phyloP scores from a whole-genome alignment of 164 flowering plant genomes.

The Chimonanthus salicifolius region DNA sequence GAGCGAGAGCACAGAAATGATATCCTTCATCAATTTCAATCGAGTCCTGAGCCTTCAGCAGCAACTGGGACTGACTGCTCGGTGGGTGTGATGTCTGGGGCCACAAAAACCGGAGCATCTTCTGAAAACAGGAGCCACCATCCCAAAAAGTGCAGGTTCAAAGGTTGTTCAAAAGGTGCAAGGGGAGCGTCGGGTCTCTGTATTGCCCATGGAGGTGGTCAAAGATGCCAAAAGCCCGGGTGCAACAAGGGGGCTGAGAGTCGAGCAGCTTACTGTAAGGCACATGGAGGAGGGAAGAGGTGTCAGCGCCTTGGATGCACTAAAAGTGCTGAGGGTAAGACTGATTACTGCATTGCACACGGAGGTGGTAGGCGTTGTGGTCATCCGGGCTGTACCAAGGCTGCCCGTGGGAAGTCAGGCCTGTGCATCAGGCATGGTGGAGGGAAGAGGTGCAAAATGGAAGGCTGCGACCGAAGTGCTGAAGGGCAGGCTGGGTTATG shows the following conservation, averaged over 20 bases:
- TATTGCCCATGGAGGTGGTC: constrained; percentile 96
- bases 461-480: constrained; percentile 80
- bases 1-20: constrained; percentile 24
- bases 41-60: constrained; percentile 43
- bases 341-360: constrained; percentile 71
- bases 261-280: constrained; percentile 85
- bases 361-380: constrained; percentile 70
- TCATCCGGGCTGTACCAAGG: constrained; percentile 61
- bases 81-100: constrained; percentile 35
- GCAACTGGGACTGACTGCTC: constrained; percentile 32
- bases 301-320: constrained; percentile 83
- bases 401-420: constrained; percentile 86
- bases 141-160: constrained; percentile 57
- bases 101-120: constrained; percentile 22
- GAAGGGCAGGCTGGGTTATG: constrained; percentile 87
- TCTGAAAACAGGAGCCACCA: constrained; percentile 38
- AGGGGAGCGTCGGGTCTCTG: constrained; percentile 88
- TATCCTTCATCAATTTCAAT: constrained; percentile 9
- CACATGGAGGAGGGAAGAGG: constrained; percentile 88
- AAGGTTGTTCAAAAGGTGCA: constrained; percentile 80
- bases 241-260: constrained; percentile 95
- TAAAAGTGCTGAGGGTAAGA: constrained; percentile 93
- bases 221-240: constrained; percentile 82
- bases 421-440: constrained; percentile 92
- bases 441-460: constrained; percentile 77